Conservation (phyloP, 2,329 filamentous ascomycete genomes). For the Tolypocladium amazonense region DNA sequence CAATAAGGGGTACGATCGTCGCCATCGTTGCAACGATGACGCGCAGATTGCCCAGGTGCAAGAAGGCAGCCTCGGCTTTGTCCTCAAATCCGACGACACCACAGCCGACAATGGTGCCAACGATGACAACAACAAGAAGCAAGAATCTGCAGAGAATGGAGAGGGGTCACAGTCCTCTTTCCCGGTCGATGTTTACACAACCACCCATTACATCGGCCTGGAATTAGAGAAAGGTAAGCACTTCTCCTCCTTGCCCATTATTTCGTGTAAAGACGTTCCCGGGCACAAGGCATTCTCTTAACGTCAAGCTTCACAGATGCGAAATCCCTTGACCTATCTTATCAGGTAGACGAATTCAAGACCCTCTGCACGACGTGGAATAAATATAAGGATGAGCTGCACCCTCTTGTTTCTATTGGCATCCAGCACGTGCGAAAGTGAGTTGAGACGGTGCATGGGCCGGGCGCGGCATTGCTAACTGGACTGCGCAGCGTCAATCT, state of each 20-base stretch:
- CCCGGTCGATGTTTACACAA: conserved; percentile 58
- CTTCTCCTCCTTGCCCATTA: neutral
- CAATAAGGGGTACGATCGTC: conserved; percentile 82
- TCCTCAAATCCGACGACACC: conserved; percentile 30
- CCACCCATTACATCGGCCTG: conserved; percentile 89
- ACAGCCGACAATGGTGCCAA: neutral
- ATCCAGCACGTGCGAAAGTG: conserved; percentile 83
- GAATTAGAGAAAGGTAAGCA: conserved; percentile 63
- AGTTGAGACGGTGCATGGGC: conserved; percentile 16
- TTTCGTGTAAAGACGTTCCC: neutral
- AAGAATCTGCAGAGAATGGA: conserved; percentile 30
- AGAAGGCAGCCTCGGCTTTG: conserved; percentile 38
- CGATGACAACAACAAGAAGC: conserved; percentile 5
- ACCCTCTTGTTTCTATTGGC: conserved; percentile 50
- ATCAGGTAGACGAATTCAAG: conserved; percentile 79
- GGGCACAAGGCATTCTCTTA: conserved; percentile 10
- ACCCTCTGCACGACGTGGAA: conserved; percentile 66
- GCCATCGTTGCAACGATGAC: conserved; percentile 56
- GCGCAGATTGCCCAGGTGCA: conserved; percentile 41
- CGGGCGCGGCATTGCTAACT: conserved; percentile 2
- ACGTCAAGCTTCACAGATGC: conserved; percentile 35
- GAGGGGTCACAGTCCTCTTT: conserved; percentile 20
- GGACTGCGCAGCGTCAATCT: conserved; percentile 60
- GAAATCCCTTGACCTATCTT: conserved; percentile 67
- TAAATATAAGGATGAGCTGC: conserved; percentile 63